Evolutionary conservation across 2,329 filamentous ascomycete genomes (phyloP), one percentile per base, ranked within the genome.

Genomic region (Fusarium continuum): DNA sequence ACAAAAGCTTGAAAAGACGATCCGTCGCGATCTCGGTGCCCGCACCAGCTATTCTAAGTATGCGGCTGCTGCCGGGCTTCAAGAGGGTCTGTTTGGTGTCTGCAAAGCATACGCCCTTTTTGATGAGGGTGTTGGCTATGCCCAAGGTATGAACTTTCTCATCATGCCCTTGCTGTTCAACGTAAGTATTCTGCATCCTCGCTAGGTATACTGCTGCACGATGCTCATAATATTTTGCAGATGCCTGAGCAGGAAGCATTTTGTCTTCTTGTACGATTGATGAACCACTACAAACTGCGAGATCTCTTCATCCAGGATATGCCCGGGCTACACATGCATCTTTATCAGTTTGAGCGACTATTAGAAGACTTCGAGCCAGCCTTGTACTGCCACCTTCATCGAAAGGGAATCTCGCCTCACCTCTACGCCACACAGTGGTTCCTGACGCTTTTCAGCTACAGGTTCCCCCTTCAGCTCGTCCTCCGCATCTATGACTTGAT

Each of bases 351-450:
- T 71, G 95, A 98, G 78, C 88, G 95, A 22, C 81, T 99, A 17
- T 82, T 99, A 23, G 95, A 99, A 77, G 95, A 99, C 70, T 83
- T 94, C 36, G 94, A 99, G 74, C 95, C 96, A 3, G 93, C 93
- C 3, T 81, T 99, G 7, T 97, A 96, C 78, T 97, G 94, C 74
- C 95, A 99, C 76, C 86, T 99, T 52, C 91, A 91, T 72, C 89
- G 95, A 55, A 88, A 91, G 52, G 89, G 92, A 65, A 95, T 99
- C 50, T 91, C 91, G 8, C 91, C 95, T 1, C 92, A 97, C 73
- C 83, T 99, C 8, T 99, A 99, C 74, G 95, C 95, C 38, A 99
- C 95, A 0, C 95, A 99, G 76, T 99, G 95, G 95, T 99, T 99
- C 78, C 84, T 99, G 44, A 99, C 95, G 0, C 83, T 99, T n/a